Percentiles rank a stretch among this genome's conserved stretches.
Conservation (phyloP, 1,284 basidiomycete genomes). For the Exobasidium cylindrosporum region DNA sequence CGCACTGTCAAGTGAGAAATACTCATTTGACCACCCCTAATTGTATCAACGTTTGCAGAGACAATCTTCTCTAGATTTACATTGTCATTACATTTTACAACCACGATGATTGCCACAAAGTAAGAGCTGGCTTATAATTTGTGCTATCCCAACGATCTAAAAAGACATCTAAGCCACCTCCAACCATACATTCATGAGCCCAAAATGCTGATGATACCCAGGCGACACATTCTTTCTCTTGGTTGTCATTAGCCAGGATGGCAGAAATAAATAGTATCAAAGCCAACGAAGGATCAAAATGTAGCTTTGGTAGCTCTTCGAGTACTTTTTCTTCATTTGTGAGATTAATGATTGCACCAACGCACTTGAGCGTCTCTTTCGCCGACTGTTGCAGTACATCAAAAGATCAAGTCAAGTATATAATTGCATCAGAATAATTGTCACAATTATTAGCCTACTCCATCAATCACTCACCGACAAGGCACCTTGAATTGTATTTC, state of each 20-base stretch:
- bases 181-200: slow-evolving; percentile 6
- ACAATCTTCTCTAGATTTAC: not conserved
- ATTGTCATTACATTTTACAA: not conserved
- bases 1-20: not conserved
- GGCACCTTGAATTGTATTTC: not conserved
- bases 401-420: too few relatives aligned
- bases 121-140: not conserved
- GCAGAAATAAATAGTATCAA: not conserved
- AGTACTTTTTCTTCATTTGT: not conserved
- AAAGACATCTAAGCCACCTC: slow-evolving; percentile 11
- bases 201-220: not conserved
- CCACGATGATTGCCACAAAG: slow-evolving; percentile 4
- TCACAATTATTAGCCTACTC: too few relatives aligned
- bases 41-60: not conserved
- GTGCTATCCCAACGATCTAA: not conserved
- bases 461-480: not conserved
- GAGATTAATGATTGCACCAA: not conserved
- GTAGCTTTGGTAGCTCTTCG: slow-evolving; percentile 1
- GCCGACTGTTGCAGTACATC: not conserved
- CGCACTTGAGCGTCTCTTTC: not conserved
- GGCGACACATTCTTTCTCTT: not conserved
- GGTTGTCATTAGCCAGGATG: not conserved
- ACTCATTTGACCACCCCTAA: not conserved
- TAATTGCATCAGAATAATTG: too few relatives aligned
- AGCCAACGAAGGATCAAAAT: slow-evolving; percentile 1